phyloP scores from a whole-genome alignment of 306 rosid genomes.

The Cyamopsis tetragonoloba region DNA sequence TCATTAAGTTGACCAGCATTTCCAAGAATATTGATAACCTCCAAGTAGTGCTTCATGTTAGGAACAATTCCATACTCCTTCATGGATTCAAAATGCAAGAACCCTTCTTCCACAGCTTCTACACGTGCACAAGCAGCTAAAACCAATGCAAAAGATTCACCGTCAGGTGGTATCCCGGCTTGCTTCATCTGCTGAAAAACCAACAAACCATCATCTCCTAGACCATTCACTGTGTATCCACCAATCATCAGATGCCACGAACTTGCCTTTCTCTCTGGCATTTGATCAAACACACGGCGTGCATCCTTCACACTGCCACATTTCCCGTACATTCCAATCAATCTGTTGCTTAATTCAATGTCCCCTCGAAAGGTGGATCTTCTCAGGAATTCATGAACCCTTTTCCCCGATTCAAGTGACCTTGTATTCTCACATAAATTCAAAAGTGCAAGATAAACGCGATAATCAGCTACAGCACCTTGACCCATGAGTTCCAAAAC shows the following conservation, averaged over 20 bases:
- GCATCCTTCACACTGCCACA: slow-evolving; percentile 71
- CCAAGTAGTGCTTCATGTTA: slow-evolving; percentile 49
- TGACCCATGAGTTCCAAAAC: slow-evolving; percentile 55
- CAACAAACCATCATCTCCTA: slow-evolving; percentile 52
- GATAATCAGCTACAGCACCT: slow-evolving; percentile 61
- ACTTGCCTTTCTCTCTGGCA: slow-evolving; percentile 44
- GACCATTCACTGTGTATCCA: slow-evolving; percentile 52
- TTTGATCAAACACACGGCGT: slow-evolving; percentile 67
- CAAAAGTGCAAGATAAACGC: slow-evolving; percentile 47
- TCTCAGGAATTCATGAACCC: slow-evolving; percentile 49
- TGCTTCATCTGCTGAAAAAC: slow-evolving; percentile 58
- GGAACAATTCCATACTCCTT: slow-evolving; percentile 50
- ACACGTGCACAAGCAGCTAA: slow-evolving; percentile 61
- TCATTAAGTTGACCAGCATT: slow-evolving; percentile 68
- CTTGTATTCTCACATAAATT: slow-evolving; percentile 45
- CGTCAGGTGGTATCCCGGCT: slow-evolving; percentile 43
- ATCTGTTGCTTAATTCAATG: slow-evolving; percentile 41
- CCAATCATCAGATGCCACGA: slow-evolving; percentile 68
- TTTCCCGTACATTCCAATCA: slow-evolving; percentile 46
- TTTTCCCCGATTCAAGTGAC: slow-evolving; percentile 47
- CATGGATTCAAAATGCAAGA: slow-evolving; percentile 46
- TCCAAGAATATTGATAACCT: slow-evolving; percentile 53
- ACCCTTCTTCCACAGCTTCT: slow-evolving; percentile 66
- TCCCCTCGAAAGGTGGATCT: slow-evolving; percentile 45
- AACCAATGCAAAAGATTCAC: slow-evolving; percentile 47